Evolutionary conservation across 495 filamentous ascomycete genomes (phyloP).

Genomic region (Emericellopsis terricola): DNA sequence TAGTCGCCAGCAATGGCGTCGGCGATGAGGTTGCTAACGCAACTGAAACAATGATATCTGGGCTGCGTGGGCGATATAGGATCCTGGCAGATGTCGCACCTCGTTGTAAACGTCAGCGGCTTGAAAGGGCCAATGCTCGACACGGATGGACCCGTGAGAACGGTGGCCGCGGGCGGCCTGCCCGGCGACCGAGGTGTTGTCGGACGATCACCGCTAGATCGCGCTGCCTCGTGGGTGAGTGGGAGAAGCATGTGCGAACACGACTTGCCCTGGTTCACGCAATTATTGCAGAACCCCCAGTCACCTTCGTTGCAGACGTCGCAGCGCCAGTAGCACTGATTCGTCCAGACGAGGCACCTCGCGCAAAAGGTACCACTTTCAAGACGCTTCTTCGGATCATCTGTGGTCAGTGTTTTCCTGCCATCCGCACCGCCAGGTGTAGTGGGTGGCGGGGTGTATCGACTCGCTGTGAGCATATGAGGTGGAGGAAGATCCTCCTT

Average conservation of each 20-base stretch:
- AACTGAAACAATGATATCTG: constrained; percentile 54
- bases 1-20: constrained; percentile 57
- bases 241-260: constrained; percentile 68
- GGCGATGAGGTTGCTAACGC: constrained; percentile 12
- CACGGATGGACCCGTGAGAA: constrained; percentile 18
- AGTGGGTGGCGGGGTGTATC: constrained; percentile 40
- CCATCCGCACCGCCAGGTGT: constrained; percentile 27
- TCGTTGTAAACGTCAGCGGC: constrained; percentile 46
- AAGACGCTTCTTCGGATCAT: constrained; percentile 47
- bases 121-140: constrained; percentile 16
- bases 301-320: constrained; percentile 70
- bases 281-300: constrained; percentile 78
- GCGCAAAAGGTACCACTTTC: constrained; percentile 71
- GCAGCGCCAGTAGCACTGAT: constrained; percentile 74
- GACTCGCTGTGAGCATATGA: constrained; percentile 48
- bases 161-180: constrained; percentile 12
- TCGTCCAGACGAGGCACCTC: constrained; percentile 48
- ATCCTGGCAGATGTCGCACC: constrained; percentile 56
- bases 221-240: constrained; percentile 22
- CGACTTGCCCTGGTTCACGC: constrained; percentile 56
- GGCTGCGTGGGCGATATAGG: constrained; percentile 47
- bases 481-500: constrained; percentile 25
- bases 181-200: not conserved
- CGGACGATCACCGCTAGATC: not conserved
- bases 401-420: constrained; percentile 34